phyloP scores from a whole-genome alignment of 371 early-diverging fungal genomes.

The Mucor plumbeus region DNA sequence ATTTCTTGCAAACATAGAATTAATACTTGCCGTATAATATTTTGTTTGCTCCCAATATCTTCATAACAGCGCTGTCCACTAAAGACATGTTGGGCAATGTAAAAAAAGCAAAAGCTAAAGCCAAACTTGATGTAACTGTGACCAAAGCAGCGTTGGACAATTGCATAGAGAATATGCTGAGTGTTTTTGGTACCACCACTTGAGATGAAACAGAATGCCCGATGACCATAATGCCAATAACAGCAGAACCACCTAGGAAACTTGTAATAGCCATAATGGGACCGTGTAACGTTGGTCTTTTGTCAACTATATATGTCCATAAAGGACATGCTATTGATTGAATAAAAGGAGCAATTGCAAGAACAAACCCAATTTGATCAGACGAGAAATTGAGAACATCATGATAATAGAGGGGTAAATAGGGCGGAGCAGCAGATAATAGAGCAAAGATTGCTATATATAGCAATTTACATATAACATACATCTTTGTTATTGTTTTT shows the following conservation, averaged over 20 bases:
- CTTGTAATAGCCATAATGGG: slow-evolving; percentile 42
- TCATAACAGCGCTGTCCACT: slow-evolving; percentile 57
- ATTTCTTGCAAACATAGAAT: background rate
- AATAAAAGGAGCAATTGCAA: slow-evolving; percentile 56
- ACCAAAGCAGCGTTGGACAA: slow-evolving; percentile 30
- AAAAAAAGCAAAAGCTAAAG: slow-evolving; percentile 47
- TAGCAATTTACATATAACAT: slow-evolving; percentile 39
- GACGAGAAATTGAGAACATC: slow-evolving; percentile 46
- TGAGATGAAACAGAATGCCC: slow-evolving; percentile 38
- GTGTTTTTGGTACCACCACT: slow-evolving; percentile 13
- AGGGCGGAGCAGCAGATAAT: slow-evolving; percentile 46
- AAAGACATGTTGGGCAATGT: slow-evolving; percentile 48
- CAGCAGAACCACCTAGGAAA: slow-evolving; percentile 41
- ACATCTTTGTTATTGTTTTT: slow-evolving; percentile 16
- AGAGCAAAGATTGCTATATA: slow-evolving; percentile 47
- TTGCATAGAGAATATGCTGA: slow-evolving; percentile 5
- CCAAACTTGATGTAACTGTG: slow-evolving; percentile 29
- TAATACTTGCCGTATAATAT: slow-evolving; percentile 44
- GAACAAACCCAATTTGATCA: slow-evolving; percentile 48
- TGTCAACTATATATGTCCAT: slow-evolving; percentile 49
- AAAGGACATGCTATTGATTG: slow-evolving; percentile 53
- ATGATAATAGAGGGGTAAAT: slow-evolving; percentile 48
- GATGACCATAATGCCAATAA: slow-evolving; percentile 42
- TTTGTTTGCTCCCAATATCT: slow-evolving; percentile 54
- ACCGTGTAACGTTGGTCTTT: slow-evolving; percentile 44